Percentiles rank a stretch among this genome's conserved stretches.
These are phyloP conservation scores for Agastache rugosa DNA, from an alignment of 257 asterid species.

Conservation along the genomic window DNA sequence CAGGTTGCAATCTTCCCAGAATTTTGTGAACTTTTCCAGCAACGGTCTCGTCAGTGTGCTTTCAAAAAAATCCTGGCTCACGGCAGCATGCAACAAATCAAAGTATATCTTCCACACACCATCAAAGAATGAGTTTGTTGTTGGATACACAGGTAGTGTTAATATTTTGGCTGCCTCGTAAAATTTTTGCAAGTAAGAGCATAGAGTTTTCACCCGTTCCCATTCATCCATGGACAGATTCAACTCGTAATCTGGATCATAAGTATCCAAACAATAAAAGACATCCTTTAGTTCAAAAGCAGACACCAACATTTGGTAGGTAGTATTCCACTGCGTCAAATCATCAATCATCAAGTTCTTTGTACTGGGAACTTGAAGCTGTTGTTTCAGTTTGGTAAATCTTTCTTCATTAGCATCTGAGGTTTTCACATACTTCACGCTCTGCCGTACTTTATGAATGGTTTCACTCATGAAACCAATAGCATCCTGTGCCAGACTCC, in stretches of 20 bases:
- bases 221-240: slow-evolving; percentile 73
- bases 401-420: slow-evolving; percentile 55
- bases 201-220: slow-evolving; percentile 65
- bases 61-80: slow-evolving; percentile 46
- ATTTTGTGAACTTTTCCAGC: slow-evolving; percentile 51
- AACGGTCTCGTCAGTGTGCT: slow-evolving; percentile 51
- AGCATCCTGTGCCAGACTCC: slow-evolving; percentile 68
- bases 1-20: slow-evolving; percentile 66
- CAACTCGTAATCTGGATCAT: slow-evolving; percentile 59
- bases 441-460: slow-evolving; percentile 62
- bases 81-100: slow-evolving; percentile 57
- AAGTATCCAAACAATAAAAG: slow-evolving; percentile 68
- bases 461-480: slow-evolving; percentile 48
- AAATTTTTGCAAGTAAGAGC: slow-evolving; percentile 61
- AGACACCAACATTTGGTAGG: slow-evolving; percentile 81
- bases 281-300: slow-evolving; percentile 84
- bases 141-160: slow-evolving; percentile 53
- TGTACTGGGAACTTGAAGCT: slow-evolving; percentile 84
- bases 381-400: slow-evolving; percentile 59
- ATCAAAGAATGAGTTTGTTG: slow-evolving; percentile 64
- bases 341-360: slow-evolving; percentile 66
- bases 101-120: slow-evolving; percentile 61
- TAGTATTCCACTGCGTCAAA: slow-evolving; percentile 72
- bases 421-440: slow-evolving; percentile 74
- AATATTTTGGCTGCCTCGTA: slow-evolving; percentile 73